phyloP scores from a whole-genome alignment of 441 rosid genomes.

The Erodium trifolium region DNA sequence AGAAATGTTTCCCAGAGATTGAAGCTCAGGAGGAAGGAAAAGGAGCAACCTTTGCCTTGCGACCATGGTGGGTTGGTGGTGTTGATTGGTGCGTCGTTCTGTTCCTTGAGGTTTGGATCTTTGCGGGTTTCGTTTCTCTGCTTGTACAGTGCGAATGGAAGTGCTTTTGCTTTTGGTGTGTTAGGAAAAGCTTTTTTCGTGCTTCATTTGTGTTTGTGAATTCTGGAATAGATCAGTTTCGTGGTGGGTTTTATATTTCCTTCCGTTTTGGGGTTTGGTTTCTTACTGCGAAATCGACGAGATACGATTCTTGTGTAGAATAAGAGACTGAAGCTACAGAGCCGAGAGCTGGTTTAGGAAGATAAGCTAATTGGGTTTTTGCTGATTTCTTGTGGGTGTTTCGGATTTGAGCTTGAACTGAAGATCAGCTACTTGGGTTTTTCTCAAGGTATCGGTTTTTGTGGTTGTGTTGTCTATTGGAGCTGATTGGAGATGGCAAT shows the following conservation, averaged over 20 bases:
- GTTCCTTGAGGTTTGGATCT: neutral
- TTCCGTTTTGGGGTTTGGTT: too few relatives aligned
- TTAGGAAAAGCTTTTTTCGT: too few relatives aligned
- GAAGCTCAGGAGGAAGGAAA: neutral
- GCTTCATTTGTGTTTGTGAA: too few relatives aligned
- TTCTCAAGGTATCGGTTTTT: conserved; percentile 3
- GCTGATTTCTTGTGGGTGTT: neutral
- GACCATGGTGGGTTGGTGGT: too few relatives aligned
- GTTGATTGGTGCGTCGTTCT: too few relatives aligned
- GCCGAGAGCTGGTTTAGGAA: neutral
- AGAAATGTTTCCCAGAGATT: neutral
- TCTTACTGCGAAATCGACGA: too few relatives aligned
- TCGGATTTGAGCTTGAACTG: neutral
- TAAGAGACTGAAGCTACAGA: neutral
- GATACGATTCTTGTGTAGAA: neutral
- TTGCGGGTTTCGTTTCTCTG: neutral
- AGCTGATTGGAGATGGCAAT: too few relatives aligned
- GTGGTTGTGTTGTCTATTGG: conserved; percentile 47
- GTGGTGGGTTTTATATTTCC: too few relatives aligned
- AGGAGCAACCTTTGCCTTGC: neutral
- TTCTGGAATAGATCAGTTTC: too few relatives aligned
- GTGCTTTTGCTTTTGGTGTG: neutral
- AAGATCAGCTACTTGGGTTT: neutral
- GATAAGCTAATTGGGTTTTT: neutral
- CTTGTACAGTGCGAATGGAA: neutral